Base-by-base conservation (phyloP, 495 filamentous ascomycete genomes). In the Tuber melanosporum region DNA sequence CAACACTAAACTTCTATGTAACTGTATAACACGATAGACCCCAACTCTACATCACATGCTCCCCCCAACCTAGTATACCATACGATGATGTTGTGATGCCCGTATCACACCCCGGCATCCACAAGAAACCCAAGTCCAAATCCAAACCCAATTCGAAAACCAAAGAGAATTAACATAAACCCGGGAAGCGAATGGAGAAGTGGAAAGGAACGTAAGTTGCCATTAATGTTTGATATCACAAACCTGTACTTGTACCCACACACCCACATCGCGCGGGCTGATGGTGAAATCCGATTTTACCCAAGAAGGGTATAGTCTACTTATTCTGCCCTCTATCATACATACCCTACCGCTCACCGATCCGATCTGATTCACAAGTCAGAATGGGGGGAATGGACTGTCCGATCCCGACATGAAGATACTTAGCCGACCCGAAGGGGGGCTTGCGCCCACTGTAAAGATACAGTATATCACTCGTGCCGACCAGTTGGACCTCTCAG, bases 311-410 rank as follows among this genome's bases (percentile, higher is more conserved):
- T 36, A 14, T 66, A 66, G 57, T 66, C 26, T 32, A 32, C 57
- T 32, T 36, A 19, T 22, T 15, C 19, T 36, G 32, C 57, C 32
- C 57, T 66, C 57, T 17, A 66, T 9, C 26, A 66, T 36, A 26
- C n/a, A 62, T 62, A n/a, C 52, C 52, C 52, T n/a, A 62, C n/a
- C 52, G 57, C 57, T 66, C 57, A 66, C 57, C 57, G 57, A 66
- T 66, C 57, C 57, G 57, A 66, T 66, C 57, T 15, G 57, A 66
- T 66, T 12, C 36, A 6, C 57, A 36, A 36, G 57, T 32, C 26
- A 66, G 26, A 66, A 36, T 36, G n/a, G 57, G 57, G 57, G 57
- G 57, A 66, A 66, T 36, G 57, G 26, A 19, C 57, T n/a, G 57
- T 2, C 26, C 57, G 14, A 36, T 66, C 32, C 57, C 57, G 57